phyloP scores from a whole-genome alignment of 1,284 basidiomycete genomes.

The Phlebopus sp. region DNA sequence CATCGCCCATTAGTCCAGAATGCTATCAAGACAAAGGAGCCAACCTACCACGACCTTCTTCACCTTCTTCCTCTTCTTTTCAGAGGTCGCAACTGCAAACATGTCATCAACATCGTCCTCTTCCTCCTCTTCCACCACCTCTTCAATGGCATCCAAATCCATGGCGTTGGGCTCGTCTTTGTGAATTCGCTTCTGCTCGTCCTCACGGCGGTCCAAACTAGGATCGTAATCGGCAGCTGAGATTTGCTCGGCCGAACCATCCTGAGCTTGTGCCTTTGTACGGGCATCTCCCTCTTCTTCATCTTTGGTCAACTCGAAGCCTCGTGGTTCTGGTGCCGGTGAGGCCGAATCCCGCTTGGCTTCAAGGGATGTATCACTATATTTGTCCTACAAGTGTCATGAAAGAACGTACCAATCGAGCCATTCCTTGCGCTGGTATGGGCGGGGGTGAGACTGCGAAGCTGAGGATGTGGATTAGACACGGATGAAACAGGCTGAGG shows the following conservation, averaged over 20 bases:
- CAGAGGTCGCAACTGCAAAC: slow-evolving; percentile 69
- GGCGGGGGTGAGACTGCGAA: slow-evolving; percentile 43
- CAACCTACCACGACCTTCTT: slow-evolving; percentile 48
- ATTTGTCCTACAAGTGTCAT: not conserved
- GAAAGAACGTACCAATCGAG: slow-evolving; percentile 26
- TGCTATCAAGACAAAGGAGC: not conserved
- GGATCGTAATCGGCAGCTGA: slow-evolving; percentile 95
- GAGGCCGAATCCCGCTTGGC: slow-evolving; percentile 53
- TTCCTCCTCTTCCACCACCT: slow-evolving; percentile 58
- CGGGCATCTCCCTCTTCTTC: slow-evolving; percentile 47
- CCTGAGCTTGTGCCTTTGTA: slow-evolving; percentile 40
- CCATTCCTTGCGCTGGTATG: slow-evolving; percentile 18
- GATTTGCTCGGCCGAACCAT: slow-evolving; percentile 63
- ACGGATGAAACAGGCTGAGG: slow-evolving; percentile 52
- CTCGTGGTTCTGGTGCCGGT: slow-evolving; percentile 45
- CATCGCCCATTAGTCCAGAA: slow-evolving; percentile 13
- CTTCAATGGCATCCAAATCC: slow-evolving; percentile 58
- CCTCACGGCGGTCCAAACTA: slow-evolving; percentile 77
- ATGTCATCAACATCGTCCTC: slow-evolving; percentile 86
- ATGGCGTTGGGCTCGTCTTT: slow-evolving; percentile 37
- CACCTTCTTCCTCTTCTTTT: slow-evolving; percentile 61
- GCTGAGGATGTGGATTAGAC: slow-evolving; percentile 62
- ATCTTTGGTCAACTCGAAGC: slow-evolving; percentile 62
- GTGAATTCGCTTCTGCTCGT: slow-evolving; percentile 69
- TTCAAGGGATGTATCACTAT: slow-evolving; percentile 17